Evolutionary conservation across 2,329 filamentous ascomycete species (phyloP).

Genomic region (Clonostachys rhizophaga): DNA sequence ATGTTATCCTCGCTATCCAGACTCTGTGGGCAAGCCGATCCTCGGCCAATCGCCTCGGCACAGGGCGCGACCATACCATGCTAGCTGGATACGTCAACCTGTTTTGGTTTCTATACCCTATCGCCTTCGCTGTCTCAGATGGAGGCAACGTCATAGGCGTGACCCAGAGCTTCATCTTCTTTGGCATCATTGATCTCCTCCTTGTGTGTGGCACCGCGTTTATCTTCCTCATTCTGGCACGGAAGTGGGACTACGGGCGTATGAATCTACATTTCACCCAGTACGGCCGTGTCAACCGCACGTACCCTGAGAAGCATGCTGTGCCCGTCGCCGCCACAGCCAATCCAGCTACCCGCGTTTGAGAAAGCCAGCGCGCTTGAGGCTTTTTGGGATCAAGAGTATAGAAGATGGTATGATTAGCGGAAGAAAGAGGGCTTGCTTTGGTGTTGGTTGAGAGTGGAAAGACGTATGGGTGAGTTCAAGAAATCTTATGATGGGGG

Average conservation of each 20-base stretch:
- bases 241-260: conserved; percentile 44
- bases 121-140: conserved; percentile 46
- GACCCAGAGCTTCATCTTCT: conserved; percentile 42
- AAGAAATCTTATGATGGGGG: too few species aligned
- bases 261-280: conserved; percentile 51
- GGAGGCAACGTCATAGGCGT: conserved; percentile 44
- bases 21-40: conserved; percentile 31
- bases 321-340: background rate
- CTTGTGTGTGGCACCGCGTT: conserved; percentile 37
- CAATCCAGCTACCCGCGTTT: too few species aligned
- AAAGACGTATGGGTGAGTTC: too few species aligned
- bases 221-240: conserved; percentile 35
- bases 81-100: conserved; percentile 44
- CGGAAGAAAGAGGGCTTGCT: too few species aligned
- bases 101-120: conserved; percentile 54
- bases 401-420: too few species aligned
- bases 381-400: too few species aligned
- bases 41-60: conserved; percentile 28
- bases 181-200: conserved; percentile 45
- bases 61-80: conserved; percentile 35
- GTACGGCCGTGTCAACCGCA: conserved; percentile 40
- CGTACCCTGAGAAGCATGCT: conserved; percentile 38
- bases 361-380: too few species aligned
- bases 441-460: too few species aligned
- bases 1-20: conserved; percentile 34